These are phyloP conservation scores for Amphichorda felina DNA, from an alignment of 2,329 filamentous ascomycete species.

Conservation along the genomic window DNA sequence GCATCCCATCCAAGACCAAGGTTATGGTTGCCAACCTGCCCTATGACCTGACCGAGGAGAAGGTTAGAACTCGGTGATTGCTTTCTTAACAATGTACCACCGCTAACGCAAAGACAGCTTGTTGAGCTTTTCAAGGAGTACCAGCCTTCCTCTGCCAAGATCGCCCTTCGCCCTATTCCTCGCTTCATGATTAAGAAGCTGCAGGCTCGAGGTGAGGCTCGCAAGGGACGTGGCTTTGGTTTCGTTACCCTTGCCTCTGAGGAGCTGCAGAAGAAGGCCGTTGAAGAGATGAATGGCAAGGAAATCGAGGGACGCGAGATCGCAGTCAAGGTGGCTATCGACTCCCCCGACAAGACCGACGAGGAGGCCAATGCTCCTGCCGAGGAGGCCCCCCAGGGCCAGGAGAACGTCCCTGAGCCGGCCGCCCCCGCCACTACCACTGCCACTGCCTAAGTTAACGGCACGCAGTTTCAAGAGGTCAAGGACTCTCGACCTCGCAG, in stretches of 20 bases:
- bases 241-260: slow-evolving; percentile 95
- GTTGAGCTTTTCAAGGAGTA: slow-evolving; percentile 95
- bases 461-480: slow-evolving; percentile 4
- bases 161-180: slow-evolving; percentile 93
- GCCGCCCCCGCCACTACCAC: slow-evolving; percentile 10
- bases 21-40: slow-evolving; percentile 99
- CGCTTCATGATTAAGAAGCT: slow-evolving; percentile 99
- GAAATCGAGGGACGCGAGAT: slow-evolving; percentile 98
- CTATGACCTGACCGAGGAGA: slow-evolving; percentile 95
- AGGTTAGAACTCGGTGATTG: slow-evolving; percentile 42
- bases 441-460: slow-evolving; percentile 11
- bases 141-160: slow-evolving; percentile 90
- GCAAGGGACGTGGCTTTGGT: slow-evolving; percentile 97
- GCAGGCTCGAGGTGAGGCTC: slow-evolving; percentile 91
- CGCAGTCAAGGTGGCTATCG: slow-evolving; percentile 98
- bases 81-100: background rate
- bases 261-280: slow-evolving; percentile 95
- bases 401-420: slow-evolving; percentile 18
- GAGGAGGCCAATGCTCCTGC: slow-evolving; percentile 63
- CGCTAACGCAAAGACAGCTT: slow-evolving; percentile 45
- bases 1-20: slow-evolving; percentile 98
- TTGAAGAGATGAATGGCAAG: slow-evolving; percentile 98
- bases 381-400: slow-evolving; percentile 28
- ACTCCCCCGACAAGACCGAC: slow-evolving; percentile 91
- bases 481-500: slow-evolving; percentile 10